These are phyloP conservation scores for Xylaria multiplex DNA, from an alignment of 2,329 filamentous ascomycete genomes.

Conservation along the genomic window DNA sequence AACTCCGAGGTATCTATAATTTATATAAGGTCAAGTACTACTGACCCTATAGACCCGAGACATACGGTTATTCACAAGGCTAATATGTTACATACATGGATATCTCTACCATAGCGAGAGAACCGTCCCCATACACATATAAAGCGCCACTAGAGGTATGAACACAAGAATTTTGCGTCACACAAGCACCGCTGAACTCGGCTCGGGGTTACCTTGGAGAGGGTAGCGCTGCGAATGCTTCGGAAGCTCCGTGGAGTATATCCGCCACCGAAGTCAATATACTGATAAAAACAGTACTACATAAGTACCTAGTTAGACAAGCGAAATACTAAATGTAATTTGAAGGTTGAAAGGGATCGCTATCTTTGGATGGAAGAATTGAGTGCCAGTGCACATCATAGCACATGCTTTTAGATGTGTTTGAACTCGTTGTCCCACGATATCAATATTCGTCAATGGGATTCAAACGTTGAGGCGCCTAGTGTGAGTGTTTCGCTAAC, in stretches of 20 bases:
- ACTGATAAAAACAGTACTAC: background rate
- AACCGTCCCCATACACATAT: background rate
- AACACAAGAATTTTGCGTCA: background rate
- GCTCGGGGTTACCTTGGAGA: background rate
- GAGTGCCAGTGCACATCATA: no score
- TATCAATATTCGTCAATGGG: background rate
- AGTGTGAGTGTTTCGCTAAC: background rate
- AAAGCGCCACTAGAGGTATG: background rate
- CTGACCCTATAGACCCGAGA: background rate
- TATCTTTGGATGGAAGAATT: background rate
- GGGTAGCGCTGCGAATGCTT: background rate
- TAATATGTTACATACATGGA: background rate
- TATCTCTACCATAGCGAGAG: background rate
- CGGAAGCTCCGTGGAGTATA: background rate
- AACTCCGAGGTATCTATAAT: no score
- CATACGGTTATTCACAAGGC: background rate
- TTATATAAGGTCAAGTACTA: background rate
- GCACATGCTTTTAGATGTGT: no score
- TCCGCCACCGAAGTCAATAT: background rate
- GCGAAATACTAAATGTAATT: background rate
- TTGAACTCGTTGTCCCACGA: no score
- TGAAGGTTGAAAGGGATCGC: background rate
- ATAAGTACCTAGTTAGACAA: background rate
- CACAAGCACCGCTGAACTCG: conserved; percentile 10
- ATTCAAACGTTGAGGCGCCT: background rate